These are phyloP conservation scores for Paramecium sexaurelia DNA, from an alignment of 73 alveolate species.

Conservation along the genomic window DNA sequence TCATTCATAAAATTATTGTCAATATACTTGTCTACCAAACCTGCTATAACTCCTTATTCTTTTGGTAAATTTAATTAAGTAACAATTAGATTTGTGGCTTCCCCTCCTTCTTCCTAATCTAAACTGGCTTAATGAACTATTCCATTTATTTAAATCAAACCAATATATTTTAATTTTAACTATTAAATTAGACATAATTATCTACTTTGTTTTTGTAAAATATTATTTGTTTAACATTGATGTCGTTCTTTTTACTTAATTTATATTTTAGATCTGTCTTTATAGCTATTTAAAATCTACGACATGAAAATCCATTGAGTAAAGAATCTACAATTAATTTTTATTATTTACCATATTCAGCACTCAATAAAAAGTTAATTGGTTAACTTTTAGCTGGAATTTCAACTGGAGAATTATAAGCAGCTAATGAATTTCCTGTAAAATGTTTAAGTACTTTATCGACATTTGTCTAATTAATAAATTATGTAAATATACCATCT, in stretches of 20 bases:
- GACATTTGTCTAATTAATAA: not conserved
- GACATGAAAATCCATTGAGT: slow-evolving; percentile 51
- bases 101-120: slow-evolving; percentile 55
- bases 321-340: not conserved
- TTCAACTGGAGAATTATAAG: slow-evolving; percentile 20
- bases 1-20: not conserved
- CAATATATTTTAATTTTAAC: slow-evolving; percentile 52
- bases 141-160: slow-evolving; percentile 37
- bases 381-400: slow-evolving; percentile 32
- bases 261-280: slow-evolving; percentile 11
- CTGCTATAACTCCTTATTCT: not conserved
- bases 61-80: not conserved
- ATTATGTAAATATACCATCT: not conserved
- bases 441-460: slow-evolving; percentile 43
- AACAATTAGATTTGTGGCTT: not conserved
- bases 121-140: slow-evolving; percentile 21
- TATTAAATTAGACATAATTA: not conserved
- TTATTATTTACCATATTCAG: slow-evolving; percentile 4
- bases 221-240: slow-evolving; percentile 30
- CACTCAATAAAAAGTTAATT: slow-evolving; percentile 7
- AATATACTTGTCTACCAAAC: not conserved
- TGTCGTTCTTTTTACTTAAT: not conserved
- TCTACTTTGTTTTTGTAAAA: slow-evolving; percentile 6
- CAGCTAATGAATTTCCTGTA: slow-evolving; percentile 14
- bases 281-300: slow-evolving; percentile 36